These are phyloP conservation scores for Aethionema arabicum DNA, from an alignment of 345 rosid genomes.

Conservation along the genomic window DNA sequence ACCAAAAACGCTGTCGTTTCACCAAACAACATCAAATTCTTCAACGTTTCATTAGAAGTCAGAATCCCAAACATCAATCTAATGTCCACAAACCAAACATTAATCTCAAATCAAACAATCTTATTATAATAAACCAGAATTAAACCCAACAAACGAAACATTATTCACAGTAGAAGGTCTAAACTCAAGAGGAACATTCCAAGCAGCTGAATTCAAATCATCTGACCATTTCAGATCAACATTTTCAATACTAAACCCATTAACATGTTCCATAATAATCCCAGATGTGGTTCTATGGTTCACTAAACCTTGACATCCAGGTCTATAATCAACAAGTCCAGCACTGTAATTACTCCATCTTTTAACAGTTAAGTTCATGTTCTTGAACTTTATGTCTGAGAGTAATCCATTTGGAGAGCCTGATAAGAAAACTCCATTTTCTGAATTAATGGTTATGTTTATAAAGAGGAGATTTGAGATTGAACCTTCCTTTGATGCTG, in stretches of 20 bases:
- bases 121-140: slow-evolving; percentile 46
- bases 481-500: slow-evolving; percentile 51
- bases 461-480: slow-evolving; percentile 63
- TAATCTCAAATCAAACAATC: slow-evolving; percentile 24
- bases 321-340: slow-evolving; percentile 82
- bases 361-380: slow-evolving; percentile 56
- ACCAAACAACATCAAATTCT: not conserved
- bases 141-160: slow-evolving; percentile 64
- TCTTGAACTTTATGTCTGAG: slow-evolving; percentile 60
- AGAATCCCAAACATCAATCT: not conserved
- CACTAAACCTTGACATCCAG: slow-evolving; percentile 83
- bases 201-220: slow-evolving; percentile 29
- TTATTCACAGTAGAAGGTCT: slow-evolving; percentile 73
- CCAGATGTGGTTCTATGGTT: slow-evolving; percentile 64
- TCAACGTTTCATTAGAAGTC: not conserved
- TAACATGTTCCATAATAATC: slow-evolving; percentile 82
- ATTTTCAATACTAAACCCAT: slow-evolving; percentile 70
- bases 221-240: slow-evolving; percentile 72
- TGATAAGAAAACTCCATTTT: slow-evolving; percentile 80
- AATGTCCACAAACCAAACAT: slow-evolving; percentile 16
- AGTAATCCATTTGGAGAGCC: slow-evolving; percentile 68
- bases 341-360: slow-evolving; percentile 70
- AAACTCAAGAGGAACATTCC: slow-evolving; percentile 86
- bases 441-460: slow-evolving; percentile 68
- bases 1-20: not conserved